Percentiles rank a stretch among this genome's conserved stretches.
These are phyloP conservation scores for Aspergillus neoniger DNA, from an alignment of 2,329 filamentous ascomycete species.

Conservation along the genomic window DNA sequence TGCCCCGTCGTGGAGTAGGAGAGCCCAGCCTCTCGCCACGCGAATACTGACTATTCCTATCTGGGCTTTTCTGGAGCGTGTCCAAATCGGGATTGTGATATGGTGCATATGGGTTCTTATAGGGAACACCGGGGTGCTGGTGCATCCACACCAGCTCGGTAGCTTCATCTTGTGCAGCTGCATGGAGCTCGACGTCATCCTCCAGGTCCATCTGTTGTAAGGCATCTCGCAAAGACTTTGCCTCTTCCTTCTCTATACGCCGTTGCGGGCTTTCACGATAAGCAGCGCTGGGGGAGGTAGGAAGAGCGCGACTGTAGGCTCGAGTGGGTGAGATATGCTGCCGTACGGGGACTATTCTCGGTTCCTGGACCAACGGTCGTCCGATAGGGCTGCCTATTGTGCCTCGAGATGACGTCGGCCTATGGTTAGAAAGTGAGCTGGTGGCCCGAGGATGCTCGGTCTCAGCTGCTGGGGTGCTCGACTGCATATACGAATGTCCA, in stretches of 20 bases:
- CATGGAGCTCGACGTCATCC: constrained; percentile 56
- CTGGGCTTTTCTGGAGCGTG: constrained; percentile 44
- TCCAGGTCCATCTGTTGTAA: constrained; percentile 61
- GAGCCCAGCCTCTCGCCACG: constrained; percentile 42
- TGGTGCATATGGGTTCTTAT: constrained; percentile 51
- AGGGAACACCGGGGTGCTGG: constrained; percentile 54
- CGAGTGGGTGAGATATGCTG: constrained; percentile 42
- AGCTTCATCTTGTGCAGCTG: constrained; percentile 63
- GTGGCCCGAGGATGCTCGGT: constrained; percentile 38
- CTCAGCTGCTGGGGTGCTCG: constrained; percentile 20
- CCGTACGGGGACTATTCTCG: constrained; percentile 32
- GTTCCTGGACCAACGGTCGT: constrained; percentile 44
- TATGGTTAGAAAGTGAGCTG: constrained; percentile 45
- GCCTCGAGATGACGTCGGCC: constrained; percentile 34
- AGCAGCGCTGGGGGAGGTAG: constrained; percentile 41
- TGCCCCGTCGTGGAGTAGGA: constrained; percentile 17
- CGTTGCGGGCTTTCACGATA: constrained; percentile 59
- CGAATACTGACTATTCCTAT: constrained; percentile 45
- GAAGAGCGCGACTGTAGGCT: constrained; percentile 31
- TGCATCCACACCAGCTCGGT: constrained; percentile 67
- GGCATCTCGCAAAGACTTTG: constrained; percentile 56
- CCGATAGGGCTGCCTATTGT: constrained; percentile 33
- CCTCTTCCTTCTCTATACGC: constrained; percentile 61
- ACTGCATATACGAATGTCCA: constrained; percentile 21
- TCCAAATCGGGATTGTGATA: constrained; percentile 48